phyloP scores from a whole-genome alignment of 148 eudicot species.

The Selenicereus undatus region DNA sequence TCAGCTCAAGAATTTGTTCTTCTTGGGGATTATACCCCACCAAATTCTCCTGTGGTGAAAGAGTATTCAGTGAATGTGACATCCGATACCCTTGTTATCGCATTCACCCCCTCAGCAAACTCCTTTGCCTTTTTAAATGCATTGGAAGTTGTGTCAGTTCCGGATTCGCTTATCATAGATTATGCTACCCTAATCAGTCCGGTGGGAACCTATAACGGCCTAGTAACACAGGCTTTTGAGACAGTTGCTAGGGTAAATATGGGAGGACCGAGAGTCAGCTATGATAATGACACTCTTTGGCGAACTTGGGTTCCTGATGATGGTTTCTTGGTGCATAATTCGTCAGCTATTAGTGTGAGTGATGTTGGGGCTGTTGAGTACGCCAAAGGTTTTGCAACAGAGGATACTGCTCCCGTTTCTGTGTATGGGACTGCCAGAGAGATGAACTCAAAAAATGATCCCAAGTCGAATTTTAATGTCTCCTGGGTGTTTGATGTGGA shows the following conservation, averaged over 20 bases:
- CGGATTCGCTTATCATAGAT: constrained; percentile 57
- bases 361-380: constrained; percentile 48
- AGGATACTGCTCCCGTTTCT: constrained; percentile 51
- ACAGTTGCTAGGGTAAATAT: constrained; percentile 74
- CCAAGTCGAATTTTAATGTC: constrained; percentile 65
- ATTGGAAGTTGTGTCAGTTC: constrained; percentile 75
- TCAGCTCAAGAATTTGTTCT: constrained; percentile 47
- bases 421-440: constrained; percentile 76
- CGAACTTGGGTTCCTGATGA: constrained; percentile 76
- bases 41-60: constrained; percentile 30
- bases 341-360: constrained; percentile 31
- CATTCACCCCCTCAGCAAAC: constrained; percentile 46
- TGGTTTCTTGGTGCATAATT: constrained; percentile 35
- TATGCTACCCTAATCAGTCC: constrained; percentile 46
- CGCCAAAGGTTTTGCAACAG: constrained; percentile 50
- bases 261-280: constrained; percentile 67
- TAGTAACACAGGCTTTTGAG: constrained; percentile 57
- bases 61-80: constrained; percentile 70
- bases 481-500: constrained; percentile 77
- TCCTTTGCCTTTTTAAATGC: constrained; percentile 80
- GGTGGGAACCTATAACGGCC: constrained; percentile 32
- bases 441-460: constrained; percentile 55
- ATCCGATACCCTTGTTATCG: constrained; percentile 48
- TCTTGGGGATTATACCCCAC: constrained; percentile 51
- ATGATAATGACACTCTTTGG: constrained; percentile 60